Evolutionary conservation across 2,329 filamentous ascomycete genomes (phyloP).

Genomic region (Trichoderma lentiforme): DNA sequence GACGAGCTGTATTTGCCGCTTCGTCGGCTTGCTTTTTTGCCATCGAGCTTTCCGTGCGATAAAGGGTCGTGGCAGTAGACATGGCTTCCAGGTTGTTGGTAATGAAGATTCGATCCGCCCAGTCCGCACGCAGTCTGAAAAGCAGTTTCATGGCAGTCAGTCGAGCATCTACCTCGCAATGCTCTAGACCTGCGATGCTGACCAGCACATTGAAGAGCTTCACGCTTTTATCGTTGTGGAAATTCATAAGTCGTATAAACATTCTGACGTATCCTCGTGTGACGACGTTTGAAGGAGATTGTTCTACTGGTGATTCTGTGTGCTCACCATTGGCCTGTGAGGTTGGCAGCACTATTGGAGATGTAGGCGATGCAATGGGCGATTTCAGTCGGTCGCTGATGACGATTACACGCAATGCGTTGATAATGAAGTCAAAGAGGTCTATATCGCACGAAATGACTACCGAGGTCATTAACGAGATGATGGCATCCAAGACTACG

Average conservation of each 20-base stretch:
- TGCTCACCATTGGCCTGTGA: conserved; percentile 24
- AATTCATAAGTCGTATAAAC: conserved; percentile 70
- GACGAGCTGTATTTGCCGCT: conserved; percentile 42
- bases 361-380: conserved; percentile 34
- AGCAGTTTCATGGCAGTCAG: conserved; percentile 73
- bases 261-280: conserved; percentile 69
- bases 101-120: conserved; percentile 71
- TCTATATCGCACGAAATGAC: conserved; percentile 56
- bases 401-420: conserved; percentile 51
- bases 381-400: conserved; percentile 46
- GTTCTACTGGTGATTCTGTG: conserved; percentile 27
- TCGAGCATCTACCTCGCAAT: conserved; percentile 65
- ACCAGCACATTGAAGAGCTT: conserved; percentile 62
- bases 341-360: conserved; percentile 27
- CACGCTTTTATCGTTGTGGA: conserved; percentile 61
- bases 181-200: conserved; percentile 56
- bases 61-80: conserved; percentile 68
- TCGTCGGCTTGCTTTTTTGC: conserved; percentile 52
- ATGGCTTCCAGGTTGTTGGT: conserved; percentile 68
- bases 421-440: conserved; percentile 58
- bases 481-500: conserved; percentile 60
- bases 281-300: conserved; percentile 67
- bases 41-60: conserved; percentile 57
- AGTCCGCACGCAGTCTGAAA: conserved; percentile 80
- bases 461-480: conserved; percentile 62